Conservation (phyloP, 371 early-diverging fungal genomes). For the Mortierella sp. region DNA sequence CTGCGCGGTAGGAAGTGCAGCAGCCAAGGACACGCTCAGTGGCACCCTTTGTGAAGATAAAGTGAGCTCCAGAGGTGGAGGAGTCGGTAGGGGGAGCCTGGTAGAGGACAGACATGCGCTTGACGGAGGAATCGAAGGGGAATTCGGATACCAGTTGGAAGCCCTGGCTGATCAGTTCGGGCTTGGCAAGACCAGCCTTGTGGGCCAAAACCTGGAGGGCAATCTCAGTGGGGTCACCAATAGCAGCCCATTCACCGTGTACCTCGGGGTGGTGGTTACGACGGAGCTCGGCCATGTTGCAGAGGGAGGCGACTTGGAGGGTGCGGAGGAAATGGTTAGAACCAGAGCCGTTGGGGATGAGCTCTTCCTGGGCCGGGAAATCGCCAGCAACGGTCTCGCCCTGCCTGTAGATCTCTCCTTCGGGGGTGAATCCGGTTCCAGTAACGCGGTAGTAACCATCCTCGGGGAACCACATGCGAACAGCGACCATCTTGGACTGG, state of each 20-base stretch:
- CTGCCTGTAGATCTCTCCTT: slow-evolving; percentile 67
- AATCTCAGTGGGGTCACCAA: slow-evolving; percentile 87
- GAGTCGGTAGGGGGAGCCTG: slow-evolving; percentile 15
- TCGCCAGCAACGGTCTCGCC: slow-evolving; percentile 13
- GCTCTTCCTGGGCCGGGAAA: background rate
- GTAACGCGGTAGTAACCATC: slow-evolving; percentile 72
- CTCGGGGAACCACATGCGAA: slow-evolving; percentile 75
- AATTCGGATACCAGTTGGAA: slow-evolving; percentile 75
- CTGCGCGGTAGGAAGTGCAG: slow-evolving; percentile 69
- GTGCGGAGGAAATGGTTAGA: slow-evolving; percentile 56
- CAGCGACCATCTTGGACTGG: slow-evolving; percentile 78
- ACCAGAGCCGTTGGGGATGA: slow-evolving; percentile 15
- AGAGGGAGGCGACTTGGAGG: slow-evolving; percentile 68
- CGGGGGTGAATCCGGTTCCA: slow-evolving; percentile 74
- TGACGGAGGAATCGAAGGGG: slow-evolving; percentile 82
- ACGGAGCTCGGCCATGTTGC: slow-evolving; percentile 79
- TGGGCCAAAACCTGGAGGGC: slow-evolving; percentile 81
- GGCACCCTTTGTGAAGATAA: slow-evolving; percentile 77
- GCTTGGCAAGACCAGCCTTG: slow-evolving; percentile 72
- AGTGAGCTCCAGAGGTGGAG: background rate
- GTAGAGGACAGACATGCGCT: slow-evolving; percentile 75
- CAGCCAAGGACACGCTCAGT: slow-evolving; percentile 79
- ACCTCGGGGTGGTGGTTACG: slow-evolving; percentile 61
- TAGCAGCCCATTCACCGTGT: slow-evolving; percentile 71
- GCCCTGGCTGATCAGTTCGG: slow-evolving; percentile 59